Evolutionary conservation across 2,329 filamentous ascomycete genomes (phyloP).

Genomic region (Leptographium lundbergii): DNA sequence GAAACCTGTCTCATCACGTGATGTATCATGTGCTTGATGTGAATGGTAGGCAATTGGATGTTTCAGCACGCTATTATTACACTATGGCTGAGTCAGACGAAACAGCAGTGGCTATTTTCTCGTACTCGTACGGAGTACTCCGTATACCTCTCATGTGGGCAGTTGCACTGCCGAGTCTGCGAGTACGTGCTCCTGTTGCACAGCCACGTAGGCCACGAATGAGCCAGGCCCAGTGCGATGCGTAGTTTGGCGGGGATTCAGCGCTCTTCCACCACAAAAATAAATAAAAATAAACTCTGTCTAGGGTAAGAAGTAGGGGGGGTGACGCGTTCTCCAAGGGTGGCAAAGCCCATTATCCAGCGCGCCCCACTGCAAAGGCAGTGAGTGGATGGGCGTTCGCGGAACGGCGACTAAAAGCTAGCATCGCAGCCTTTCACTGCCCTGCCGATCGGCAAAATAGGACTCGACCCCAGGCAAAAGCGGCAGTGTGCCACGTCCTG

Average conservation of each 20-base stretch:
- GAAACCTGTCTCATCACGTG: too few relatives aligned
- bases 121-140: too few relatives aligned
- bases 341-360: not conserved
- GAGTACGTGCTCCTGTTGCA: not conserved
- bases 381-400: not conserved
- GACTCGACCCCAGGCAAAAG: not conserved
- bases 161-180: not conserved
- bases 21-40: too few relatives aligned
- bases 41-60: too few relatives aligned
- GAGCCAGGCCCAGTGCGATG: not conserved
- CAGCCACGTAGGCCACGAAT: not conserved
- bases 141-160: not conserved
- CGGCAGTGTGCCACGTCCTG: not conserved
- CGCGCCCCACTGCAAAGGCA: not conserved
- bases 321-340: conserved; percentile 2
- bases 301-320: too few relatives aligned
- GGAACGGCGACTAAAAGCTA: not conserved
- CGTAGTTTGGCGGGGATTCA: not conserved
- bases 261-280: not conserved
- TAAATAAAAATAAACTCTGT: not conserved
- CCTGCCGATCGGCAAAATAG: not conserved
- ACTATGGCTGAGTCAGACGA: not conserved
- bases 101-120: too few relatives aligned
- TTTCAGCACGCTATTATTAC: too few relatives aligned
- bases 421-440: not conserved